phyloP scores from a whole-genome alignment of 2,329 filamentous ascomycete species.

The Sclerotinia glacialis region DNA sequence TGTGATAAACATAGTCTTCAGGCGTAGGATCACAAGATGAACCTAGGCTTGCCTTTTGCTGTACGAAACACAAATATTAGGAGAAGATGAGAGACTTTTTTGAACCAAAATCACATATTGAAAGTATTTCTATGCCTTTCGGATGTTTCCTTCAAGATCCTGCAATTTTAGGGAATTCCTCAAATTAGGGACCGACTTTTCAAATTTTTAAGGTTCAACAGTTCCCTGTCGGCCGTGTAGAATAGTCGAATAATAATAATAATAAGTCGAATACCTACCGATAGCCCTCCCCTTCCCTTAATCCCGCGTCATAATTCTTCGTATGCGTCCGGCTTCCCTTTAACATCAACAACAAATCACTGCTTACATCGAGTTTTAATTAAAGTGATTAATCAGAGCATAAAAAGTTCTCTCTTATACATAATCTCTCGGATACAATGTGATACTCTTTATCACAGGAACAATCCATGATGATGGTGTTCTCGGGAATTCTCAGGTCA shows the following conservation, averaged over 20 bases:
- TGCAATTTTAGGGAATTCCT: background rate
- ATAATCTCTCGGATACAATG: slow-evolving; percentile 17
- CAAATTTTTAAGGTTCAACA: slow-evolving; percentile 6
- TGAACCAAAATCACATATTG: background rate
- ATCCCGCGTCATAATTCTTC: slow-evolving; percentile 12
- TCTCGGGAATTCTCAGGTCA: slow-evolving; percentile 48
- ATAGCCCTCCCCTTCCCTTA: background rate
- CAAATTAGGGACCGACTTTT: background rate
- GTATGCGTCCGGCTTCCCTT: background rate
- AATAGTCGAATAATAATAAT: too few relatives aligned
- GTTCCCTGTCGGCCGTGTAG: background rate
- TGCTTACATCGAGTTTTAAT: slow-evolving; percentile 9
- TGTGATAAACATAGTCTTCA: slow-evolving; percentile 1
- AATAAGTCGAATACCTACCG: too few relatives aligned
- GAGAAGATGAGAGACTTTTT: background rate
- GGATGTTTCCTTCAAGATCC: background rate
- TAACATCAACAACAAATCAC: slow-evolving; percentile 8
- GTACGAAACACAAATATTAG: background rate
- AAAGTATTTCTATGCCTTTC: background rate
- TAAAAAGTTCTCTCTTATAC: background rate
- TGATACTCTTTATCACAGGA: slow-evolving; percentile 19
- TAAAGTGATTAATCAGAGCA: background rate
- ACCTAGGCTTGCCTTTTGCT: background rate
- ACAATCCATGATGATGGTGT: slow-evolving; percentile 46
- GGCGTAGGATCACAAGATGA: background rate